These are phyloP conservation scores for Podospora didyma DNA, from an alignment of 495 filamentous ascomycete species.

Conservation along the genomic window DNA sequence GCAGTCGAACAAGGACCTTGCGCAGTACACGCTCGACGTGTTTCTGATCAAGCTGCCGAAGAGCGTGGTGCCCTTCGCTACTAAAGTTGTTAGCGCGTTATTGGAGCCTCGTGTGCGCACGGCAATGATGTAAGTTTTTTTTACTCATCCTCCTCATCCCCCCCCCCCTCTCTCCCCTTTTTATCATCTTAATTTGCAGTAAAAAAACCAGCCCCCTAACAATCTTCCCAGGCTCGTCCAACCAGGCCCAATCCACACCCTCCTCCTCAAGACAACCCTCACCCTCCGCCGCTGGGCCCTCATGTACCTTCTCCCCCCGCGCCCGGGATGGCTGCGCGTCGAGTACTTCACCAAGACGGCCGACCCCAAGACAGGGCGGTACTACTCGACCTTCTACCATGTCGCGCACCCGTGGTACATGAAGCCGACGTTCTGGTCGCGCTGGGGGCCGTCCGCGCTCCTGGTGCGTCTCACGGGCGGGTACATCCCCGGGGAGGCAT, in stretches of 20 bases:
- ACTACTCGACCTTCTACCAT: conserved; percentile 19
- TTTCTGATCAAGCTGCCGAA: conserved; percentile 50
- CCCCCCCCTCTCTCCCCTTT: not conserved
- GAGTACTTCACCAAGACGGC: conserved; percentile 20
- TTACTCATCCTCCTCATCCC: not conserved
- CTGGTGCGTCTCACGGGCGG: conserved; percentile 45
- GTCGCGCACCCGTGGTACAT: conserved; percentile 49
- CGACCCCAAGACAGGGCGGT: conserved; percentile 40
- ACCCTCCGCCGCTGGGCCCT: conserved; percentile 42
- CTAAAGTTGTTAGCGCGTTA: conserved; percentile 48
- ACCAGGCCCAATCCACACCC: not conserved
- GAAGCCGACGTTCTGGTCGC: conserved; percentile 52
- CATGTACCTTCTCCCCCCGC: conserved; percentile 39
- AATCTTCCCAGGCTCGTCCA: not conserved
- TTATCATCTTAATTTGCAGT: not conserved
- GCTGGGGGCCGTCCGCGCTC: conserved; percentile 50
- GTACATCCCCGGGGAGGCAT: conserved; percentile 56
- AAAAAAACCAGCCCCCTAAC: no score
- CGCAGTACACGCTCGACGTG: conserved; percentile 51
- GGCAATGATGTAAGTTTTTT: conserved; percentile 50
- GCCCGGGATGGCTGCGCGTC: conserved; percentile 30
- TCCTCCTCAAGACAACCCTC: conserved; percentile 26
- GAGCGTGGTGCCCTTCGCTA: conserved; percentile 36
- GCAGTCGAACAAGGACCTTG: conserved; percentile 48
- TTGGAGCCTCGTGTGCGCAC: conserved; percentile 56